Conservation (phyloP, 192 early-diverging fungal genomes). For the Coemansia umbellata region DNA sequence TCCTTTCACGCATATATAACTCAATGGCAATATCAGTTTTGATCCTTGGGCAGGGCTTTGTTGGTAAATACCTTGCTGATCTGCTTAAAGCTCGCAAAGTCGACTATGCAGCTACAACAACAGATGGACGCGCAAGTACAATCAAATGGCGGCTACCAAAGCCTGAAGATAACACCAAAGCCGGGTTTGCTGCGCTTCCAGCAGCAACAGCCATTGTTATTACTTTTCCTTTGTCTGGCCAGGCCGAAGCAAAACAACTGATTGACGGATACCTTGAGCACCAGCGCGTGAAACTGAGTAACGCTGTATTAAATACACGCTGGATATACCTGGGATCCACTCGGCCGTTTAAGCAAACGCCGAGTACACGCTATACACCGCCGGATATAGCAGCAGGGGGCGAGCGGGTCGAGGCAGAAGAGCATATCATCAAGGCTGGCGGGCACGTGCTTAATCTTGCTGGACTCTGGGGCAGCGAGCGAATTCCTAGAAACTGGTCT, state of each 20-base stretch:
- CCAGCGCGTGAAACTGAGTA: not conserved
- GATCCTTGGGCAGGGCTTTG: constrained; percentile 41
- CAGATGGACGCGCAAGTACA: constrained; percentile 34
- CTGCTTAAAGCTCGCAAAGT: not conserved
- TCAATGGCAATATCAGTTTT: constrained; percentile 11
- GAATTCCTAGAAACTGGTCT: constrained; percentile 29
- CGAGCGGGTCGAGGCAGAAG: constrained; percentile 31
- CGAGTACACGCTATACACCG: constrained; percentile 30
- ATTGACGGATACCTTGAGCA: constrained; percentile 11
- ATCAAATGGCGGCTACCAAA: constrained; percentile 26
- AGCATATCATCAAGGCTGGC: constrained; percentile 12
- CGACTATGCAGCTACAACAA: constrained; percentile 25
- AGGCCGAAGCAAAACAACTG: constrained; percentile 5
- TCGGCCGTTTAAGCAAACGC: constrained; percentile 33
- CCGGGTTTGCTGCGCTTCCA: constrained; percentile 10
- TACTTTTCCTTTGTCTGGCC: constrained; percentile 39
- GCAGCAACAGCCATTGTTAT: constrained; percentile 21
- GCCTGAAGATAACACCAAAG: not conserved
- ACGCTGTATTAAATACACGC: not conserved
- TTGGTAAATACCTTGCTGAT: constrained; percentile 36
- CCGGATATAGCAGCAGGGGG: constrained; percentile 20
- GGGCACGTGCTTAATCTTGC: constrained; percentile 42
- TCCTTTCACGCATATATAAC: not conserved
- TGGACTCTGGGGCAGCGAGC: constrained; percentile 47
- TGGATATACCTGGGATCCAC: constrained; percentile 48